Conservation (phyloP, 2,329 filamentous ascomycete species). For the Mariannaea sp. region DNA sequence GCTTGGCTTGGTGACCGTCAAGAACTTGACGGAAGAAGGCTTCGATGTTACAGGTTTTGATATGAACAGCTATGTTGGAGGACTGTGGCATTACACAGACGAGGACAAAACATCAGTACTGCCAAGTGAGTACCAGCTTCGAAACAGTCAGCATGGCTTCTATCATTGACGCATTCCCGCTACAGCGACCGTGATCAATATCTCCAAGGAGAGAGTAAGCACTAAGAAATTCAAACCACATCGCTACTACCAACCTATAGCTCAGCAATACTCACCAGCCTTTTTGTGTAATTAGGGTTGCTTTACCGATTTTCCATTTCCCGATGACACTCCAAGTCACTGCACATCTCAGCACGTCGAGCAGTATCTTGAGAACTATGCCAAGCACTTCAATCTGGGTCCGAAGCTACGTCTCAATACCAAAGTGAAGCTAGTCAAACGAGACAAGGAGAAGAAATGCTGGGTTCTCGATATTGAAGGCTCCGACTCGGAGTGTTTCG, state of each 20-base stretch:
- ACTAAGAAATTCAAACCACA: too few species aligned
- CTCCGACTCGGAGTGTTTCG: constrained; percentile 34
- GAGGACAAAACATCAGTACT: constrained; percentile 47
- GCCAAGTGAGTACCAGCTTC: constrained; percentile 29
- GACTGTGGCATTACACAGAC: constrained; percentile 50
- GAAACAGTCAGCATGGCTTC: neutral
- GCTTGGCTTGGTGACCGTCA: constrained; percentile 46
- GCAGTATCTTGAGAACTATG: constrained; percentile 43
- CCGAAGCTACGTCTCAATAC: constrained; percentile 36
- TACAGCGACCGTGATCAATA: constrained; percentile 40
- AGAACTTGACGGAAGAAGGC: constrained; percentile 50
- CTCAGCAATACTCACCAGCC: neutral
- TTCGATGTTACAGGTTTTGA: constrained; percentile 51
- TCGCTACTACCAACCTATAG: too few species aligned
- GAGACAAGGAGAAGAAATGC: constrained; percentile 23
- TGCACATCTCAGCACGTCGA: constrained; percentile 35
- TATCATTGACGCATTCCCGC: constrained; percentile 3
- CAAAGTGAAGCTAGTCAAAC: constrained; percentile 25
- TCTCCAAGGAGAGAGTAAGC: constrained; percentile 40
- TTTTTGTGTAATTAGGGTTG: constrained; percentile 34
- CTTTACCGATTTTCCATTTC: constrained; percentile 45
- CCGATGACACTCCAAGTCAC: constrained; percentile 33
- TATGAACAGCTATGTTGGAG: constrained; percentile 46
- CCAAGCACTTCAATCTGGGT: constrained; percentile 40
- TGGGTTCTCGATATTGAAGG: constrained; percentile 41